A percentile compares a stretch with the other conserved stretches of the same genome.
Evolutionary conservation across 2,329 filamentous ascomycete genomes (phyloP).

Genomic region (Colletotrichum paranaense): DNA sequence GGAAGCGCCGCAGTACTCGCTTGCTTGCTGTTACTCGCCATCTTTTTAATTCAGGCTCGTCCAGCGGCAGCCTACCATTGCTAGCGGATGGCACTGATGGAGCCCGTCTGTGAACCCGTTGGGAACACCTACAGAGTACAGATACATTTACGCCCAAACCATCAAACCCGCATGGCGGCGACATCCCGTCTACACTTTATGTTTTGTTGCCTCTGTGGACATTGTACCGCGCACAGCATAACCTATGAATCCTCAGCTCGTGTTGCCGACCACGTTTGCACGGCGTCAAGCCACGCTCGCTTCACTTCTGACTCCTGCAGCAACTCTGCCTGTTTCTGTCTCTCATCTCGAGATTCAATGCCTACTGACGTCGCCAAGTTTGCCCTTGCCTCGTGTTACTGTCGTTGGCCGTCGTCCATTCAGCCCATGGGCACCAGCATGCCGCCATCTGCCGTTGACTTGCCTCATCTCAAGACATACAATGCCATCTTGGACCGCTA

Average conservation of each 20-base stretch:
- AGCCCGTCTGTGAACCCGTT: not conserved
- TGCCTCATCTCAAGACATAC: constrained; percentile 18
- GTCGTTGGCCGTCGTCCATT: not conserved
- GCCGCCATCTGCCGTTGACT: not conserved
- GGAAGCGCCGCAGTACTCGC: constrained; percentile 4
- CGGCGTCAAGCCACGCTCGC: constrained; percentile 24
- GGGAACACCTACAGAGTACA: not conserved
- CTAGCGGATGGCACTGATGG: constrained; percentile 2
- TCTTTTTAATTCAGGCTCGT: not conserved
- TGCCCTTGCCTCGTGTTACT: constrained; percentile 22
- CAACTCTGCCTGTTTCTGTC: not conserved
- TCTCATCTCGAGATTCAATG: not conserved
- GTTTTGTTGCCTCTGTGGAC: not conserved
- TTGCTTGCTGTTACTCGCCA: not conserved
- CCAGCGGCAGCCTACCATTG: not conserved
- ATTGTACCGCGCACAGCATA: not conserved
- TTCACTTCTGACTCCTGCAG: constrained; percentile 30
- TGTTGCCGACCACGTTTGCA: not conserved
- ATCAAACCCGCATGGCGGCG: not conserved
- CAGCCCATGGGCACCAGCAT: constrained; percentile 26
- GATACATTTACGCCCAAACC: not conserved
- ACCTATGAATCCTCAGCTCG: constrained; percentile 2
- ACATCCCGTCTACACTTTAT: not conserved
- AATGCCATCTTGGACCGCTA: not conserved
- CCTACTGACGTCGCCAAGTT: not conserved